Evolutionary conservation across 106 monocot genomes (phyloP), one percentile per base, ranked within the genome.

Genomic region (Alisma plantagoaquatica): DNA sequence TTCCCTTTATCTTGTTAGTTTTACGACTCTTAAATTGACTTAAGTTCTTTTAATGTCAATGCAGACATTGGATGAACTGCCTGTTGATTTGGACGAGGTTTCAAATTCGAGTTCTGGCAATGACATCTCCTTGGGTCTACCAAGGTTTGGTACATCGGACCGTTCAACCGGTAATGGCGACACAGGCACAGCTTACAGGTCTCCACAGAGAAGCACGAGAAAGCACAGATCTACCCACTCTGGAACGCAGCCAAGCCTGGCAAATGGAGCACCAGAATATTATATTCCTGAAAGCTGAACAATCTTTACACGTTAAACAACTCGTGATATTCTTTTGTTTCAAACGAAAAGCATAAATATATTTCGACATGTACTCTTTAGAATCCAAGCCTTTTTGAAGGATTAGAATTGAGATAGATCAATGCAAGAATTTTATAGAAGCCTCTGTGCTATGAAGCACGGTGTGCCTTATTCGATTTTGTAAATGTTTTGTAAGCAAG

Each of bases 1-100:
- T 50, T 18, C 19, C 22, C 15, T 23, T 16, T 27, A 46, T 38
- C 9, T 14, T 14, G 14, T 38, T 38, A 38, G 35, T 7, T 14
- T 7, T 6, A 7, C 6, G 35, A 14, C 14, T 38, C 14, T 6
- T 38, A 7, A 38, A 38, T 38, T 38, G 35, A 38, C 14, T 38
- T 38, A 38, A 38, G n/a, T n/a, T n/a, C n/a, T n/a, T n/a, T n/a
- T n/a, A n/a, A n/a, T n/a, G n/a, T n/a, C n/a, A n/a, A n/a, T 66
- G 68, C 42, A 68, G 68, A 59, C 58, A 6, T 18, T 68, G 41
- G 68, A 68, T 59, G 57, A 58, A 23, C 29, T 68, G 17, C 68
- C 68, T 8, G 46, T 68, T 29, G 68, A 68, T 31, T 68, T 68
- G 41, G 68, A 68, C 3, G 68, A 58, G 28, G 68, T 51, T 31